Evolutionary conservation across 768 basidiomycete genomes (phyloP), one percentile per base, ranked within the genome.

Genomic region (Lactarius sanguifluus): DNA sequence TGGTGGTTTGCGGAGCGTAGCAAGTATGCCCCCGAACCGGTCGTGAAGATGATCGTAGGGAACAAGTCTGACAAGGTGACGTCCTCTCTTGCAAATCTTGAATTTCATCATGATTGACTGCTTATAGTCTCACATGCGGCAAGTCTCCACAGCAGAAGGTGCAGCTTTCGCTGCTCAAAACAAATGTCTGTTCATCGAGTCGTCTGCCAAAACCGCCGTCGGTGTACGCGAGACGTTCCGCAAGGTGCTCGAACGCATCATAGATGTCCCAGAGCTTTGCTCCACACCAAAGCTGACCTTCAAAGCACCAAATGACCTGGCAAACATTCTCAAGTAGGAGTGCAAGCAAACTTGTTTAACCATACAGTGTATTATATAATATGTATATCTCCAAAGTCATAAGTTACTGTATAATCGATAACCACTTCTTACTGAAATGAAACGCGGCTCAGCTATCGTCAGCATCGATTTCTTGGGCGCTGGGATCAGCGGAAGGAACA

Each of bases 31-130:
- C 88, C 87, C 3, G 81, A 81, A 34, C 86, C 88, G 0, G 91
- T 96, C 25, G 90, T 94, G 57, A 93, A 94, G 84, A 94, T 98
- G 72, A 84, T 98, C 25, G 94, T 98, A 2, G 96, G 92, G 47
- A 90, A 90, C 79, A 98, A 98, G 78, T 80, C 95, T 16, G 95
- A 98, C 80, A 96, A 95, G 83, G 91, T 86, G 38, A 25, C 73
- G 69, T 30, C 8, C 16, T 34, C 34, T 20, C 54, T 7, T 7
- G 12, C 20, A n/a, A 60, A 9, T 43, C 3, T 7, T 2, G 13
- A 56, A 15, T 59, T 28, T 12, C 59, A 6, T 18, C 7, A 38
- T 10, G 56, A n/a, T 20, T 9, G 13, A 43, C 25, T 12, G 28
- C 10, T 18, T 8, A 6, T 13, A 95, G 92, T 93, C 95, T 73